Conservation (phyloP, 75 land plant species). For the Azolla pinnata region DNA sequence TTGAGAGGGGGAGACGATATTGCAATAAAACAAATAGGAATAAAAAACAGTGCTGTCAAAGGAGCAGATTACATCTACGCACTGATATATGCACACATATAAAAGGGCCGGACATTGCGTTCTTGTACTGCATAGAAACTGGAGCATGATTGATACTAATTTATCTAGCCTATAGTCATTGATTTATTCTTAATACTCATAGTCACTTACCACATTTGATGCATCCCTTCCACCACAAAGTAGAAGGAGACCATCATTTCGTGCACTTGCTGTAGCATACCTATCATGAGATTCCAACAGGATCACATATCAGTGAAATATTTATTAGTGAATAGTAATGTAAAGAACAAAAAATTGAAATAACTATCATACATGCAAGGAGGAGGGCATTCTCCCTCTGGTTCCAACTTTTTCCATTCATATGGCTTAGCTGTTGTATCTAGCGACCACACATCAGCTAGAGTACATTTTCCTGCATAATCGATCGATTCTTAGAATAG, state of each 20-base stretch:
- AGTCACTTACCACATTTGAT: constrained; percentile 66
- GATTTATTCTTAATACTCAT: too few species aligned
- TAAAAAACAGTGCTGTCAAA: too few species aligned
- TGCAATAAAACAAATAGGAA: too few species aligned
- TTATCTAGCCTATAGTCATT: too few species aligned
- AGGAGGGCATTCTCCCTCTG: constrained; percentile 98
- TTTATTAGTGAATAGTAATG: background rate
- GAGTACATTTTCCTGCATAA: constrained; percentile 76
- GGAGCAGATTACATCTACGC: too few species aligned
- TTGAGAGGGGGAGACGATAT: too few species aligned
- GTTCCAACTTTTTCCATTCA: constrained; percentile 94
- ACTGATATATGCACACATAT: too few species aligned
- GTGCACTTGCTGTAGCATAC: constrained; percentile 89
- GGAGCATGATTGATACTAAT: too few species aligned
- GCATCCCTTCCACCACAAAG: constrained; percentile 89
- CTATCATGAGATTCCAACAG: constrained; percentile 10
- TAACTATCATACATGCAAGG: constrained; percentile 79
- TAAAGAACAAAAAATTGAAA: background rate
- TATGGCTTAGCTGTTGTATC: constrained; percentile 98
- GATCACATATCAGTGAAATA: background rate
- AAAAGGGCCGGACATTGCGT: too few species aligned
- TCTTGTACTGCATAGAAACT: too few species aligned
- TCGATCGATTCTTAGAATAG: background rate
- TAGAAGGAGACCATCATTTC: constrained; percentile 71
- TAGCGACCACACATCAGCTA: constrained; percentile 99